Evolutionary conservation across 2,329 filamentous ascomycete genomes (phyloP).

Genomic region (Xylariaceae sp.): DNA sequence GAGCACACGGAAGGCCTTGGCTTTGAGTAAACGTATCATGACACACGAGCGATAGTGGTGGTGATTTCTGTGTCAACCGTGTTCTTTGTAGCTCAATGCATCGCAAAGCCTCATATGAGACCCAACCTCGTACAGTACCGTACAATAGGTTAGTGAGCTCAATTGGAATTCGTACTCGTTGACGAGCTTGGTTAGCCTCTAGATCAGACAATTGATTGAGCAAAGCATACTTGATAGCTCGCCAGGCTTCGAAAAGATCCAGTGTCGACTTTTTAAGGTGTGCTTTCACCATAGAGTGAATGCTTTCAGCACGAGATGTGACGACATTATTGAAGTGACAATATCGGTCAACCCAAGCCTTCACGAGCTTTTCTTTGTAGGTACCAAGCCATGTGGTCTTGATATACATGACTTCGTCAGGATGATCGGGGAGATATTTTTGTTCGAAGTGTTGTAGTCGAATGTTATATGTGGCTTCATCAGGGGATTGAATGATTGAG

Average conservation of each 20-base stretch:
- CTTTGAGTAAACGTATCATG: neutral
- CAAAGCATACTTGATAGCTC: neutral
- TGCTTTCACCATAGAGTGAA: neutral
- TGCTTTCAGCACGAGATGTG: neutral
- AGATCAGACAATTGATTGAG: neutral
- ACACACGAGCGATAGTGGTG: neutral
- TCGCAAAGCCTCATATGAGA: neutral
- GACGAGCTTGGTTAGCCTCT: neutral
- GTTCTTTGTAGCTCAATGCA: neutral
- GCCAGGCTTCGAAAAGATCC: neutral
- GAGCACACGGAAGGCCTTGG: neutral
- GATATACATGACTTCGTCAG: too few species aligned
- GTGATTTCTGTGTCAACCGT: neutral
- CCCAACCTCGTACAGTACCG: neutral
- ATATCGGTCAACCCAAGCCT: neutral
- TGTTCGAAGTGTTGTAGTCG: too few species aligned
- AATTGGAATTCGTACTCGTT: neutral
- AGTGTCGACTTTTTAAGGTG: neutral
- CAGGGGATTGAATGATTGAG: too few species aligned
- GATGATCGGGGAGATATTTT: too few species aligned
- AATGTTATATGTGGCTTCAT: too few species aligned
- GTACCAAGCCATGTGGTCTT: neutral
- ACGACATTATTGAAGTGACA: neutral
- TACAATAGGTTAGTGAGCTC: neutral
- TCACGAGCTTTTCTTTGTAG: neutral